These are phyloP conservation scores for Candida golubevii DNA, from an alignment of 805 yeast species.

Conservation along the genomic window DNA sequence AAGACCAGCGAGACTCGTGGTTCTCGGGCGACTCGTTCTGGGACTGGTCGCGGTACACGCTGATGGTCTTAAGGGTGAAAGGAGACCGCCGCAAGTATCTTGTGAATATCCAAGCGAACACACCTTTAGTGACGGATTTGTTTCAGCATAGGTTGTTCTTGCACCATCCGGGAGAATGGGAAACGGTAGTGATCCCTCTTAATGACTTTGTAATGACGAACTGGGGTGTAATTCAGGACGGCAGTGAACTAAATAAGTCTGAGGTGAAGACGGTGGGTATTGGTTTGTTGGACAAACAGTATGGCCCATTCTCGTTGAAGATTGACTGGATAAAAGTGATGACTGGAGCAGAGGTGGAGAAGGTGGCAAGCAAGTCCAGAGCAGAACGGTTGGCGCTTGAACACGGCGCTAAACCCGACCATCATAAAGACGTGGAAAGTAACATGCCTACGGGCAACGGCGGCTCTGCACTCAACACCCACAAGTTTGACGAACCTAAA, in stretches of 20 bases:
- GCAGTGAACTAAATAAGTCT: conserved; percentile 54
- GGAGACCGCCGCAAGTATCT: conserved; percentile 72
- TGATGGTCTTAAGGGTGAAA: conserved; percentile 64
- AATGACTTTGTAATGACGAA: conserved; percentile 79
- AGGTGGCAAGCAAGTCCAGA: conserved; percentile 37
- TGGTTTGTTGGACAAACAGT: conserved; percentile 72
- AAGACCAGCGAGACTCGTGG: conserved; percentile 44
- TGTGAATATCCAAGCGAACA: conserved; percentile 77
- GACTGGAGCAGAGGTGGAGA: conserved; percentile 49
- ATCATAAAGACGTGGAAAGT: conserved; percentile 15
- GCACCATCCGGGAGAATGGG: conserved; percentile 74
- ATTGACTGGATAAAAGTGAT: conserved; percentile 71
- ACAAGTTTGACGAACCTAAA: conserved; percentile 31
- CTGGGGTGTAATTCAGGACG: conserved; percentile 60
- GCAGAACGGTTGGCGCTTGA: conserved; percentile 17
- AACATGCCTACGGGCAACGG: conserved; percentile 21
- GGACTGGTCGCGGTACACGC: conserved; percentile 66
- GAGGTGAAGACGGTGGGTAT: conserved; percentile 71
- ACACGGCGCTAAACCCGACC: conserved; percentile 2
- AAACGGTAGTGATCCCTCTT: conserved; percentile 72
- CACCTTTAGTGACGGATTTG: conserved; percentile 71
- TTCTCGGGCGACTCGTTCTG: conserved; percentile 45
- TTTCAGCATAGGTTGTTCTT: conserved; percentile 78
- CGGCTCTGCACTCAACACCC: conserved; percentile 27
- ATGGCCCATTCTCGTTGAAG: conserved; percentile 68